A percentile compares a stretch with the other conserved stretches of the same genome.
phyloP scores from a whole-genome alignment of 208 protist genomes.

The Trypanosoma congolense region DNA sequence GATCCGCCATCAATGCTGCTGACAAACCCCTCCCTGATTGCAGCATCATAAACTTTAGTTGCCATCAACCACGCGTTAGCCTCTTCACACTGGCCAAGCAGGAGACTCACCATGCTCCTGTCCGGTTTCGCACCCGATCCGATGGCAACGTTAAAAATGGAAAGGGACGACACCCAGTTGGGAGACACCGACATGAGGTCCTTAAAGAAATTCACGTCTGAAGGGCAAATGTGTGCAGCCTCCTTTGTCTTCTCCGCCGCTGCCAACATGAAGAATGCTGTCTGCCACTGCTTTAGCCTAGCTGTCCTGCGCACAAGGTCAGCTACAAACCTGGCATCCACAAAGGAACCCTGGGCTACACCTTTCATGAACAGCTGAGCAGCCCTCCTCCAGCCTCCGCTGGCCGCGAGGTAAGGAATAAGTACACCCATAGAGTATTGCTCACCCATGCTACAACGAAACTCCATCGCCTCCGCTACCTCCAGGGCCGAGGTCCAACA shows the following conservation, averaged over 20 bases:
- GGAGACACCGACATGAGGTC: conserved; percentile 59
- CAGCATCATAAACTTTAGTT: conserved; percentile 68
- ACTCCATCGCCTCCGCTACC: conserved; percentile 61
- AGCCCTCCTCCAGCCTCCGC: conserved; percentile 45
- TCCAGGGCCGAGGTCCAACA: conserved; percentile 57
- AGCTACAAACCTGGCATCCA: conserved; percentile 46
- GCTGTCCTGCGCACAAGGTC: conserved; percentile 60
- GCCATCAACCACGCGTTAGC: conserved; percentile 65
- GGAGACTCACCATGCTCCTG: conserved; percentile 40
- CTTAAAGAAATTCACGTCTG: conserved; percentile 52
- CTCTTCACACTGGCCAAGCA: conserved; percentile 64
- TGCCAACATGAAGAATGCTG: conserved; percentile 68
- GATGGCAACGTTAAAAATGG: conserved; percentile 56
- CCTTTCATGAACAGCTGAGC: conserved; percentile 47
- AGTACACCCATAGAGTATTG: conserved; percentile 71
- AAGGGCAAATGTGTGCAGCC: conserved; percentile 52
- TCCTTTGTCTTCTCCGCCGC: conserved; percentile 56
- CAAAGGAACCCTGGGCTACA: conserved; percentile 63
- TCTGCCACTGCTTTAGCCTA: conserved; percentile 57
- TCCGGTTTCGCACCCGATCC: conserved; percentile 54
- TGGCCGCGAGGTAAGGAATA: conserved; percentile 67
- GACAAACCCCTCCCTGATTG: conserved; percentile 57
- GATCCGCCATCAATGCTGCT: conserved; percentile 50
- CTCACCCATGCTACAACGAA: conserved; percentile 50
- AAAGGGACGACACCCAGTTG: conserved; percentile 50